phyloP scores from a whole-genome alignment of 257 asterid genomes.

The Haberlea rhodopensis region DNA sequence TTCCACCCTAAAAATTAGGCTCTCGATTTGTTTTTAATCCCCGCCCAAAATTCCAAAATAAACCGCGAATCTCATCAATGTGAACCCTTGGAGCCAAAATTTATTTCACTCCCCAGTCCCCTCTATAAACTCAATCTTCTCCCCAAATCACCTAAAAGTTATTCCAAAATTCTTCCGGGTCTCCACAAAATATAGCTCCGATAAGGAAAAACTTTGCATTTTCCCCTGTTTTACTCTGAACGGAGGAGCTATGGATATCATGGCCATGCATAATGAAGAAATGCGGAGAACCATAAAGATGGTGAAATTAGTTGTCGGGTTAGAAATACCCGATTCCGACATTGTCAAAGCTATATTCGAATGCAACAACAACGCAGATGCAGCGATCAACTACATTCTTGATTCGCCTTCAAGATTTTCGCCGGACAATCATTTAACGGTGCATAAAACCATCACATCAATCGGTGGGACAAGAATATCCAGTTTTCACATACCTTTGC shows the following conservation, averaged over 20 bases:
- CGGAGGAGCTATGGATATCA: slow-evolving; percentile 25
- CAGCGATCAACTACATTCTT: slow-evolving; percentile 29
- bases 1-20: too few relatives aligned
- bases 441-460: slow-evolving; percentile 48
- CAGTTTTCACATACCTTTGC: slow-evolving; percentile 21
- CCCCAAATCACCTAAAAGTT: too few relatives aligned
- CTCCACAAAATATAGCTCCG: not conserved
- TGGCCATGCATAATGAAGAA: slow-evolving; percentile 23
- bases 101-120: not conserved
- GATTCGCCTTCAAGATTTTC: slow-evolving; percentile 21
- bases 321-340: slow-evolving; percentile 30
- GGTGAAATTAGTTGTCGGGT: slow-evolving; percentile 32
- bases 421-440: slow-evolving; percentile 10
- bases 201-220: not conserved
- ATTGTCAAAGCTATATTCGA: slow-evolving; percentile 29
- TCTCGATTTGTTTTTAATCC: too few relatives aligned
- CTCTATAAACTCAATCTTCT: not conserved
- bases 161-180: not conserved
- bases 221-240: not conserved
- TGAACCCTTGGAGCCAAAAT: slow-evolving; percentile 34
- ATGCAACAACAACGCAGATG: slow-evolving; percentile 26
- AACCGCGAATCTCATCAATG: slow-evolving; percentile 32
- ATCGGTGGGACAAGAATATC: slow-evolving; percentile 59
- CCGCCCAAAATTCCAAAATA: slow-evolving; percentile 23
- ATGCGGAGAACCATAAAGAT: slow-evolving; percentile 30